Evolutionary conservation across 164 flowering plant species (phyloP).

Genomic region (Sedum album): DNA sequence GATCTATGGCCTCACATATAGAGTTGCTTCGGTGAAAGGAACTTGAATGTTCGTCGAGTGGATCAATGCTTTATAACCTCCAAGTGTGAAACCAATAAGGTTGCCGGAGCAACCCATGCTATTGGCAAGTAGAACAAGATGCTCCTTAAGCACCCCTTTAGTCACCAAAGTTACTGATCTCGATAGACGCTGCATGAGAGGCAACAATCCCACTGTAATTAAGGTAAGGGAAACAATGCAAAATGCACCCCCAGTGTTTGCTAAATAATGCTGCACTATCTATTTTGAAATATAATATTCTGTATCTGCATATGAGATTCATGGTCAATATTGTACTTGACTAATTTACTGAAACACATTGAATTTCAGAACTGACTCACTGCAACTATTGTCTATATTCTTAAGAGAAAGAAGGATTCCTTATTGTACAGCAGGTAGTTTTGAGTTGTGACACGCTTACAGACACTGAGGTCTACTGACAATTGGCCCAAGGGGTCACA

Average conservation of each 20-base stretch:
- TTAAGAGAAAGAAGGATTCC: neutral
- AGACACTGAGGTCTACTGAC: no score
- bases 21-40: conserved; percentile 89
- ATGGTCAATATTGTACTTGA: neutral
- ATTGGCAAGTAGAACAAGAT: conserved; percentile 72
- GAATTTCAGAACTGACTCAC: neutral
- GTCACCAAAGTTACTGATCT: conserved; percentile 66
- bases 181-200: conserved; percentile 64
- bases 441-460: no score
- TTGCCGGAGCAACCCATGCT: conserved; percentile 84
- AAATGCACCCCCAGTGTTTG: neutral
- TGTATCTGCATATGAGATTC: neutral
- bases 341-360: neutral
- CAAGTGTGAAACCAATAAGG: conserved; percentile 69
- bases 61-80: conserved; percentile 74
- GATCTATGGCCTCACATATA: conserved; percentile 46
- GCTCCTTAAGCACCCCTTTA: conserved; percentile 85
- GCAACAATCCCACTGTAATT: neutral
- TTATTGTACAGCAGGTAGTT: neutral
- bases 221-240: neutral
- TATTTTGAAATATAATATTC: neutral
- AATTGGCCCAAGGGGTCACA: no score
- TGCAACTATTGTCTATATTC: neutral
- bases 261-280: neutral
- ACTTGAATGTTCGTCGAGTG: conserved; percentile 64